Percentiles rank a stretch among this genome's conserved stretches.
Evolutionary conservation across 2,329 filamentous ascomycete genomes (phyloP).

Genomic region (Hypomyces perniciosus): DNA sequence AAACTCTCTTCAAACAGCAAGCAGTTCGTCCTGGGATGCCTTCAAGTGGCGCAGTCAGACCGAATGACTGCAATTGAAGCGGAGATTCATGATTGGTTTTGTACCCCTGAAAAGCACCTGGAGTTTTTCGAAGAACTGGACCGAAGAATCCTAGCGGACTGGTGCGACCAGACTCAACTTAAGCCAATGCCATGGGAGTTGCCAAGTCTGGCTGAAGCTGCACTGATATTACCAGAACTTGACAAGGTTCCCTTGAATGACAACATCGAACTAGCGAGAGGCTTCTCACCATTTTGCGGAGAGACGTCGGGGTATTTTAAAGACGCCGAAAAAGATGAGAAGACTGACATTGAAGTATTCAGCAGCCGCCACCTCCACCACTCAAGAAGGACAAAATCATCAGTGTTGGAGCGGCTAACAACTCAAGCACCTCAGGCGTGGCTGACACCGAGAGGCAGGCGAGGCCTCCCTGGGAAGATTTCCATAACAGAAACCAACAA

Average conservation of each 20-base stretch:
- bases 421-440: background rate
- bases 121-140: conserved; percentile 29
- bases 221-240: background rate
- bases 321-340: background rate
- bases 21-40: conserved; percentile 27
- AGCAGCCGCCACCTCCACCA: background rate
- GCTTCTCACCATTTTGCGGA: background rate
- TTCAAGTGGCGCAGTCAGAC: conserved; percentile 21
- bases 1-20: conserved; percentile 21
- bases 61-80: conserved; percentile 26
- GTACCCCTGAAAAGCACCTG: conserved; percentile 25
- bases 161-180: conserved; percentile 21
- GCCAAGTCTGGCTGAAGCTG: conserved; percentile 19
- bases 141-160: conserved; percentile 21
- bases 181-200: conserved; percentile 30
- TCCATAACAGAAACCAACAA: background rate
- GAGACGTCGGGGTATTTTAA: conserved; percentile 4
- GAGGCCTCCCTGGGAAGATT: background rate
- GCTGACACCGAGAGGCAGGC: background rate
- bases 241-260: background rate
- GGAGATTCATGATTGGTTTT: conserved; percentile 29
- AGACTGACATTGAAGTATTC: background rate
- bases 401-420: background rate
- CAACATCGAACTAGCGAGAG: background rate
- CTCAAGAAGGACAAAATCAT: background rate